Conservation (phyloP, 2,329 filamentous ascomycete species). For the Penicillium decumbens region DNA sequence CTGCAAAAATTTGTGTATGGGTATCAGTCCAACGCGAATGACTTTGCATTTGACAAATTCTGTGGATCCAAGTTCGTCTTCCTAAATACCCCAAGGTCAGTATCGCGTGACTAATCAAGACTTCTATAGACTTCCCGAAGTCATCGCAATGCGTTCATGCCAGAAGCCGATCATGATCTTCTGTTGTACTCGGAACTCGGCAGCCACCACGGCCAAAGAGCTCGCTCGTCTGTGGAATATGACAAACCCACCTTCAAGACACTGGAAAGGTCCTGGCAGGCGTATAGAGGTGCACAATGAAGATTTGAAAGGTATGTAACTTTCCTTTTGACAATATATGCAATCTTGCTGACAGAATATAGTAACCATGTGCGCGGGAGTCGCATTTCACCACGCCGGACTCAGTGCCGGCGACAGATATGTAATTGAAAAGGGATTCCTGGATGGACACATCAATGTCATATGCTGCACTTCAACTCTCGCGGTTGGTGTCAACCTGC, state of each 20-base stretch:
- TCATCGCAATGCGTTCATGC: constrained; percentile 63
- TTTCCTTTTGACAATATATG: not conserved
- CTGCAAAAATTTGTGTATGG: constrained; percentile 73
- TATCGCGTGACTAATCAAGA: not conserved
- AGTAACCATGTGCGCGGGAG: constrained; percentile 54
- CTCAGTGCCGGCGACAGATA: constrained; percentile 61
- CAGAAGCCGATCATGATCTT: constrained; percentile 79
- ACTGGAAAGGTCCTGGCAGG: constrained; percentile 59
- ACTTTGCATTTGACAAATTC: constrained; percentile 70
- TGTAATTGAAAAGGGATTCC: constrained; percentile 63
- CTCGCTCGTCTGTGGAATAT: constrained; percentile 63
- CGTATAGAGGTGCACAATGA: constrained; percentile 52
- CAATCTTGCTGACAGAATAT: constrained; percentile 12
- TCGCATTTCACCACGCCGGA: constrained; percentile 80
- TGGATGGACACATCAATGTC: constrained; percentile 67
- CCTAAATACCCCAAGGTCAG: not conserved
- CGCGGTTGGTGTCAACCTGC: constrained; percentile 77
- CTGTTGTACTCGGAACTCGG: constrained; percentile 70
- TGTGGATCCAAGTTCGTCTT: constrained; percentile 55
- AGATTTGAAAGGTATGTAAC: constrained; percentile 54
- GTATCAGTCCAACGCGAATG: constrained; percentile 60
- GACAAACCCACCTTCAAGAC: constrained; percentile 48
- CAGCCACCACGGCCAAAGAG: constrained; percentile 61
- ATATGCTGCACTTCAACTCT: constrained; percentile 86
- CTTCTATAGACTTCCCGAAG: constrained; percentile 53